Percentiles rank a stretch among this genome's conserved stretches.
Evolutionary conservation across 2,329 filamentous ascomycete species (phyloP).

Genomic region (Laburnicola sp.): DNA sequence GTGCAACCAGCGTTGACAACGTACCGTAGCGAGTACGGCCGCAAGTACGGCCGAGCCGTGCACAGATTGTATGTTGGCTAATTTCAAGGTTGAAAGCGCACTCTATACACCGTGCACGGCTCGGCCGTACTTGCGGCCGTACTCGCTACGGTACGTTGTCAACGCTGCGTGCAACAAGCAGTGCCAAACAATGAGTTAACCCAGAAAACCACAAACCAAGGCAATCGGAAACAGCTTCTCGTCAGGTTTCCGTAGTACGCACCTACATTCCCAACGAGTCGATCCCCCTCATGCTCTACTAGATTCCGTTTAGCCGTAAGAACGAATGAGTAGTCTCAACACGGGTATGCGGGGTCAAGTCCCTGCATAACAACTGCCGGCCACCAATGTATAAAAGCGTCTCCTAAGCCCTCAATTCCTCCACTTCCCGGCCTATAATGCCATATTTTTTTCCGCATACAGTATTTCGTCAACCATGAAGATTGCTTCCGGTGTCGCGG

Average conservation of each 20-base stretch:
- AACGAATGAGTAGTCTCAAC: not conserved
- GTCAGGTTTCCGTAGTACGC: not conserved
- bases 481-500: constrained; percentile 1
- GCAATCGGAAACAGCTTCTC: not conserved
- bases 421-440: constrained; percentile 2
- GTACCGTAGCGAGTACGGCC: no score
- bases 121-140: no score
- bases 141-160: no score
- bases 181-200: no score
- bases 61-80: no score
- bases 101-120: no score
- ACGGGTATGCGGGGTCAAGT: not conserved
- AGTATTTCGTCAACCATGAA: not conserved
- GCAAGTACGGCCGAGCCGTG: no score
- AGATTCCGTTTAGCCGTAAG: constrained; percentile 2
- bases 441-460: not conserved
- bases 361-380: constrained; percentile 1
- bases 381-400: constrained; percentile 1
- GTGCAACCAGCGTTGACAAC: no score
- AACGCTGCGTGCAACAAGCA: no score
- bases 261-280: not conserved
- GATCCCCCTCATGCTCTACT: not conserved
- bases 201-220: no score
- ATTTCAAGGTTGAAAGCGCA: no score
- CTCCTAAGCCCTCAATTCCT: not conserved